phyloP scores from a whole-genome alignment of 352 stramenopile genomes.

The Saprolegnia parasitica region DNA sequence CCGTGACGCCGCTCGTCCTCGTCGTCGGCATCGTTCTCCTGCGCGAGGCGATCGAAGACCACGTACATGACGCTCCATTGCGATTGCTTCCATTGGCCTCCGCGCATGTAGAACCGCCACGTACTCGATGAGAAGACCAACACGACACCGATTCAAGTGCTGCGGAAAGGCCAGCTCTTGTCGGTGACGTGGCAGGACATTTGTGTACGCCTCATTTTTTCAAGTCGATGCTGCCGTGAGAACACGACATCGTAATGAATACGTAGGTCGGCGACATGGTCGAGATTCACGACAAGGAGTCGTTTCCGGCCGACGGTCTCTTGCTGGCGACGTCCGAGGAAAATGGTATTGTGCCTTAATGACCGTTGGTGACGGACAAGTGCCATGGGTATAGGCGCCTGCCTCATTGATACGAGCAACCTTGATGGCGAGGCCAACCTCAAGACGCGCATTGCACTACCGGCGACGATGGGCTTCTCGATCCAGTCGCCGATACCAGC shows the following conservation, averaged over 20 bases:
- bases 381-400: constrained; percentile 40
- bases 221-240: no score
- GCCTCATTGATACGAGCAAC: constrained; percentile 81
- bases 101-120: constrained; percentile 48
- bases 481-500: constrained; percentile 37
- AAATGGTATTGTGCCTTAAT: constrained; percentile 39
- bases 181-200: constrained; percentile 69
- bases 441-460: constrained; percentile 59
- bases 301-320: constrained; percentile 89
- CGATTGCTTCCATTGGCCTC: no score
- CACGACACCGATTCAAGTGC: constrained; percentile 44
- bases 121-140: constrained; percentile 59
- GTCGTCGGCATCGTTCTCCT: constrained; percentile 74
- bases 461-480: constrained; percentile 36
- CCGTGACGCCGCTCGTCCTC: constrained; percentile 75
- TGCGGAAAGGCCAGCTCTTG: constrained; percentile 58
- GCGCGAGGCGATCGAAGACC: constrained; percentile 74
- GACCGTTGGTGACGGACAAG: neutral
- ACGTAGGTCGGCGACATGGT: constrained; percentile 82
- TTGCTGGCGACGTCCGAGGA: constrained; percentile 81
- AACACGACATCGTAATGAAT: no score
- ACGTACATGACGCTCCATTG: no score
- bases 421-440: constrained; percentile 77
- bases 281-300: constrained; percentile 72
- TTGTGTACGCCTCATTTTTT: constrained; percentile 50